Conservation (phyloP, 2,329 filamentous ascomycete species). For the Orbilia javanica region DNA sequence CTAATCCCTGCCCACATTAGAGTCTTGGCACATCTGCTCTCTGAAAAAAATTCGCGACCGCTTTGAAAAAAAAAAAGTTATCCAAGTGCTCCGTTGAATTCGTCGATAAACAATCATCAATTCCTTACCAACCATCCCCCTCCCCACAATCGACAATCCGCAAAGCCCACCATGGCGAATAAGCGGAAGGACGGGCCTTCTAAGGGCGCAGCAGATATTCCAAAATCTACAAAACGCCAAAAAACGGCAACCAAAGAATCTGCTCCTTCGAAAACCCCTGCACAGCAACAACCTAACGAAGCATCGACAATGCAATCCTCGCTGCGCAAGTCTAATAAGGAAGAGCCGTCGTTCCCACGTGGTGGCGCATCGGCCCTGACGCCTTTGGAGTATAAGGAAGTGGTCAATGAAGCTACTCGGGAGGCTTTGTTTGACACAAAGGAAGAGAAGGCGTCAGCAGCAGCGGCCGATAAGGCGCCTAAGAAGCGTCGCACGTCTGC, state of each 20-base stretch:
- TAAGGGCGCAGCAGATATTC: slow-evolving; percentile 43
- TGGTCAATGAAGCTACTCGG: slow-evolving; percentile 89
- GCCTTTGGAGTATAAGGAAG: slow-evolving; percentile 94
- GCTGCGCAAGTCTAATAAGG: slow-evolving; percentile 71
- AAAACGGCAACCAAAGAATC: slow-evolving; percentile 41
- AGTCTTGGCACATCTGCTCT: slow-evolving; percentile 11
- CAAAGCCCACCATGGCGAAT: slow-evolving; percentile 35
- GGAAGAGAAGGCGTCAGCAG: slow-evolving; percentile 68
- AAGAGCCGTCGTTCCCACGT: slow-evolving; percentile 91
- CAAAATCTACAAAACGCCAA: slow-evolving; percentile 54
- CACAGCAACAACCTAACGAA: slow-evolving; percentile 19
- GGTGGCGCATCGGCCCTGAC: slow-evolving; percentile 92
- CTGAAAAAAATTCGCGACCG: slow-evolving; percentile 48
- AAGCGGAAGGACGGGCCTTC: slow-evolving; percentile 55
- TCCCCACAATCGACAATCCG: neutral
- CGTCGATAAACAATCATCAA: slow-evolving; percentile 18
- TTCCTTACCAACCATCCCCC: slow-evolving; percentile 9
- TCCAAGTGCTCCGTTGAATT: neutral
- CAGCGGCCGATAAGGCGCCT: slow-evolving; percentile 64
- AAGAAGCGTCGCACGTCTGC: slow-evolving; percentile 59
- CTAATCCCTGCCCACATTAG: slow-evolving; percentile 3
- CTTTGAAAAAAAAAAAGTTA: slow-evolving; percentile 29
- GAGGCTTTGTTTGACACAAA: slow-evolving; percentile 91
- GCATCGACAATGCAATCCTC: slow-evolving; percentile 53
- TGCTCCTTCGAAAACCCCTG: slow-evolving; percentile 21